Evolutionary conservation across 768 basidiomycete genomes (phyloP).

Genomic region (Sarcodon aspratus): DNA sequence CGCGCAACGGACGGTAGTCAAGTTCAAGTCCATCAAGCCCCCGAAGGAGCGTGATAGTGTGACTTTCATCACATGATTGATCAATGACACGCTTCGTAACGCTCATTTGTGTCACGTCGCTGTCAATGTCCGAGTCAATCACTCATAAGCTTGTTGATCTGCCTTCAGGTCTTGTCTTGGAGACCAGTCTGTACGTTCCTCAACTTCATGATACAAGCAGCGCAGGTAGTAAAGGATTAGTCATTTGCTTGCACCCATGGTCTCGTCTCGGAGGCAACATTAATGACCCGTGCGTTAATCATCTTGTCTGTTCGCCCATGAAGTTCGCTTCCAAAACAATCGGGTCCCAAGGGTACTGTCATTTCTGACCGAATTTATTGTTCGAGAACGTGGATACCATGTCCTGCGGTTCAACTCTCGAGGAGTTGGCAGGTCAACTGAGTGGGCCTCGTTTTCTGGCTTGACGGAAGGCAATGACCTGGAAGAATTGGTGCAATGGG

Average conservation of each 20-base stretch:
- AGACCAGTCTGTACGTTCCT: slow-evolving; percentile 8
- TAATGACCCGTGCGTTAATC: slow-evolving; percentile 58
- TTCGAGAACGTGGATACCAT: slow-evolving; percentile 34
- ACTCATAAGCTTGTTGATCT: slow-evolving; percentile 8
- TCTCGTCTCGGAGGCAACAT: slow-evolving; percentile 73
- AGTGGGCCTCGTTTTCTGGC: slow-evolving; percentile 66
- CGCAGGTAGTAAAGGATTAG: slow-evolving; percentile 30
- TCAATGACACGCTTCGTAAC: not conserved
- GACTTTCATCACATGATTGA: too few species aligned
- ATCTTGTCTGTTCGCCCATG: not conserved
- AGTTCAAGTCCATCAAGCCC: not conserved
- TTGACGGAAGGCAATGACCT: slow-evolving; percentile 61
- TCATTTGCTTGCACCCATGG: slow-evolving; percentile 77
- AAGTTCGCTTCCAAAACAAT: not conserved
- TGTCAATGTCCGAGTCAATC: not conserved
- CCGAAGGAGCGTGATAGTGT: not conserved
- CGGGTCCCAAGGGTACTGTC: slow-evolving; percentile 28
- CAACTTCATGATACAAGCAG: not conserved
- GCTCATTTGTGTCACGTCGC: not conserved
- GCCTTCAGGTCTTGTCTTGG: slow-evolving; percentile 12
- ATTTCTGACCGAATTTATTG: slow-evolving; percentile 28
- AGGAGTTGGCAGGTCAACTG: slow-evolving; percentile 64
- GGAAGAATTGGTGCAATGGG: slow-evolving; percentile 47
- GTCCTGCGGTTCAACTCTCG: slow-evolving; percentile 70
- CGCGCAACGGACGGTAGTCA: not conserved